Percentiles rank a stretch among this genome's conserved stretches.
These are phyloP conservation scores for Vigna reflexopilosa DNA, from an alignment of 306 rosid genomes.

Conservation along the genomic window DNA sequence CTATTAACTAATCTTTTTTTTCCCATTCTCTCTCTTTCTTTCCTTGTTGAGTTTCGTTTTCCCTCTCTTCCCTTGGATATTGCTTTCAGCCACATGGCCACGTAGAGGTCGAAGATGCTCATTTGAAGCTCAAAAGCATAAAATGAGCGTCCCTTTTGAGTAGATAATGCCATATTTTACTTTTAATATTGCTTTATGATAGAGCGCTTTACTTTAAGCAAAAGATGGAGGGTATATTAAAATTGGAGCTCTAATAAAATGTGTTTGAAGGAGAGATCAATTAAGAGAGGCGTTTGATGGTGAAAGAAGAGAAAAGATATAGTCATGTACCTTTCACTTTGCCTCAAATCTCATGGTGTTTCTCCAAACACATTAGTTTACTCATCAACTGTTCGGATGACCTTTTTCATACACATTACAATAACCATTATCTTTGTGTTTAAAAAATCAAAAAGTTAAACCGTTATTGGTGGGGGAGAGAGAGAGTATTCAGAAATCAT, in stretches of 20 bases:
- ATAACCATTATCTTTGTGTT: slow-evolving; percentile 41
- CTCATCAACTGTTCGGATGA: slow-evolving; percentile 43
- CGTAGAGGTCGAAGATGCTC: slow-evolving; percentile 86
- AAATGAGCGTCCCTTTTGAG: slow-evolving; percentile 97
- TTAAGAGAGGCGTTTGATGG: slow-evolving; percentile 43
- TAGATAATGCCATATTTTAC: slow-evolving; percentile 99
- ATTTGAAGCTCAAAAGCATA: slow-evolving; percentile 88
- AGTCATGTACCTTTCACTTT: slow-evolving; percentile 56
- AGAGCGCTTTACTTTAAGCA: slow-evolving; percentile 86
- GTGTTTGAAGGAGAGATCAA: slow-evolving; percentile 49
- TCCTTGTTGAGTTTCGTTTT: slow-evolving; percentile 26
- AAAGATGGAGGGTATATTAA: slow-evolving; percentile 54
- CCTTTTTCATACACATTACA: slow-evolving; percentile 39
- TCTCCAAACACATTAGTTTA: slow-evolving; percentile 41
- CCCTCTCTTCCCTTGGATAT: slow-evolving; percentile 55
- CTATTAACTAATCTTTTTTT: no score
- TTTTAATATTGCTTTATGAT: slow-evolving; percentile 86
- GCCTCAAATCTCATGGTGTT: slow-evolving; percentile 56
- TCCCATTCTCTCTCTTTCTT: background rate
- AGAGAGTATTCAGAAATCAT: slow-evolving; percentile 8
- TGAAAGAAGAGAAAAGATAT: slow-evolving; percentile 58
- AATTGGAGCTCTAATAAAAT: slow-evolving; percentile 55
- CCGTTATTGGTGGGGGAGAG: slow-evolving; percentile 62
- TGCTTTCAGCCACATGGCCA: slow-evolving; percentile 96
- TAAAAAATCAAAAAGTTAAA: slow-evolving; percentile 45